A percentile compares a stretch with the other conserved stretches of the same genome.
phyloP scores from a whole-genome alignment of 495 filamentous ascomycete species.

The Cenococcum geophilum region DNA sequence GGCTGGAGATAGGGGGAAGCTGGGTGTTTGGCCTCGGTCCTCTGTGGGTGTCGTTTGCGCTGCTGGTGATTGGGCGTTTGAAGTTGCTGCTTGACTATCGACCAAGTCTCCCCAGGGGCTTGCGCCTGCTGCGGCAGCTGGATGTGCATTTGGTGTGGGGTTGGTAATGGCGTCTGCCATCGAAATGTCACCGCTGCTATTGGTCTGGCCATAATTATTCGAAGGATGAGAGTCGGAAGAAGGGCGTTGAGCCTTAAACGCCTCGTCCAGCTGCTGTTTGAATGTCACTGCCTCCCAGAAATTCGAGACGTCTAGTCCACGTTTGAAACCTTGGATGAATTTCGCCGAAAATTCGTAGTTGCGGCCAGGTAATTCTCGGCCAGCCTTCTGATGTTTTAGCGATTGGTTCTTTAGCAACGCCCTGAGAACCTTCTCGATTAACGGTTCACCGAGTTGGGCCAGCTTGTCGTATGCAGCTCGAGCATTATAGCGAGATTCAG shows the following conservation, averaged over 20 bases:
- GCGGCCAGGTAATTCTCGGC: constrained; percentile 22
- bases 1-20: constrained; percentile 40
- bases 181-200: too few species aligned
- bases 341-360: constrained; percentile 30
- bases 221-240: constrained; percentile 27
- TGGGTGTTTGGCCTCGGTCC: too few species aligned
- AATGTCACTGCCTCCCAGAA: constrained; percentile 36
- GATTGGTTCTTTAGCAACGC: constrained; percentile 7
- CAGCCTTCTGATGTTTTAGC: constrained; percentile 8
- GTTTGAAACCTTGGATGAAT: constrained; percentile 50
- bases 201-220: too few species aligned
- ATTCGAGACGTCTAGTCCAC: constrained; percentile 44
- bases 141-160: too few species aligned
- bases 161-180: too few species aligned
- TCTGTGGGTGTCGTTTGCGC: too few species aligned
- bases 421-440: constrained; percentile 7
- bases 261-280: constrained; percentile 38
- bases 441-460: constrained; percentile 37
- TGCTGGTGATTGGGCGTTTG: too few species aligned
- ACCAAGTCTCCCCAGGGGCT: too few species aligned
- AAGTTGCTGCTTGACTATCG: too few species aligned
- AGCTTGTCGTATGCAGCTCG: constrained; percentile 44
- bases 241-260: constrained; percentile 36
- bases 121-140: too few species aligned
- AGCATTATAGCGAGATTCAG: constrained; percentile 45